These are phyloP conservation scores for Ampelocalamus luodianensis DNA, from an alignment of 176 grass and related monocot genomes.

Conservation along the genomic window DNA sequence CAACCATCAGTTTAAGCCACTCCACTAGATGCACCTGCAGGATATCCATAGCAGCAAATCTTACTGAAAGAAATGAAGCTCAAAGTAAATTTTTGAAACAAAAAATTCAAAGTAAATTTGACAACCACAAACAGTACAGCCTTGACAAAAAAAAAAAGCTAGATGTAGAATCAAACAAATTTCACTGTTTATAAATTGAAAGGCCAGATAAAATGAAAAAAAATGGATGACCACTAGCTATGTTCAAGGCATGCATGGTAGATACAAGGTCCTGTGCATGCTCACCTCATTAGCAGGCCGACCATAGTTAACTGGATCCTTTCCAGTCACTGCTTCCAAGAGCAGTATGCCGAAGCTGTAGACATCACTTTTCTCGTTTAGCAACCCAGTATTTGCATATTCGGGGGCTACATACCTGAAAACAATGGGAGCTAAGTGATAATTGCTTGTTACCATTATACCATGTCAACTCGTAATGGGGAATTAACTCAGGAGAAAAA, in stretches of 20 bases:
- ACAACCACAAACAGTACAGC: not conserved
- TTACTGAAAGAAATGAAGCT: not conserved
- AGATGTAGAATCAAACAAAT: not conserved
- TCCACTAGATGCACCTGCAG: slow-evolving; percentile 37
- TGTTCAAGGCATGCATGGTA: not conserved
- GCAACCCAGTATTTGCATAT: slow-evolving; percentile 31
- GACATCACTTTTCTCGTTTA: slow-evolving; percentile 23
- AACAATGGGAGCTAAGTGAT: not conserved
- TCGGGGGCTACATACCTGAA: slow-evolving; percentile 35
- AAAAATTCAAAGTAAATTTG: not conserved
- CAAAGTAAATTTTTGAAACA: not conserved
- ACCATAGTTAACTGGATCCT: slow-evolving; percentile 19
- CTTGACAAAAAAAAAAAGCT: not conserved
- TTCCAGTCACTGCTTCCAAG: slow-evolving; percentile 29
- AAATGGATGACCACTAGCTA: not conserved
- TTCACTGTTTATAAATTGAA: not conserved
- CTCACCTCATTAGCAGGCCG: slow-evolving; percentile 31
- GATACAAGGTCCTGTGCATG: not conserved
- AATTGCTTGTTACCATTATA: not conserved
- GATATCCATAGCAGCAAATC: slow-evolving; percentile 1
- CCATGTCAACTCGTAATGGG: not conserved
- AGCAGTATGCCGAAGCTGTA: slow-evolving; percentile 32
- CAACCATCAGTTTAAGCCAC: slow-evolving; percentile 38
- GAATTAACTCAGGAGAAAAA: not conserved
- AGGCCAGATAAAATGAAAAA: not conserved